Conservation (phyloP, 371 early-diverging fungal species). For the Mucor racemosus region DNA sequence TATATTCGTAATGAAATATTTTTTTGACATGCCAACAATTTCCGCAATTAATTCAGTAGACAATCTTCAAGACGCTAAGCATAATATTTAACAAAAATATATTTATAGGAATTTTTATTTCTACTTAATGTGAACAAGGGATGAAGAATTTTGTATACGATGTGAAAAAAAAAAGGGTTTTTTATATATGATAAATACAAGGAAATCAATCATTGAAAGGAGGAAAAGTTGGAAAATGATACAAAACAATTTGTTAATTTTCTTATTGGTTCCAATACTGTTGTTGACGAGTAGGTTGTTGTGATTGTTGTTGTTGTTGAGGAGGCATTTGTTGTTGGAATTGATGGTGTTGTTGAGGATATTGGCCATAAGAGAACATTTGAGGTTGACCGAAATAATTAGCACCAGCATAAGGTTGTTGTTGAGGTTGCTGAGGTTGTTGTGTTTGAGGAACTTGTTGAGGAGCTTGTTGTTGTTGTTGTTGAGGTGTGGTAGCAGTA, state of each 20-base stretch:
- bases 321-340: conserved; percentile 32
- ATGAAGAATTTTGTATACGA: background rate
- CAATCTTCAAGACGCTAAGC: background rate
- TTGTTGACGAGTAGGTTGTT: conserved; percentile 29
- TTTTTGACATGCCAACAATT: too few species aligned
- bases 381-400: conserved; percentile 44
- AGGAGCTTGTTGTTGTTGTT: conserved; percentile 23
- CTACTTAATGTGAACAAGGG: conserved; percentile 1
- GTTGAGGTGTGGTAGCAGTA: conserved; percentile 17
- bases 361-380: conserved; percentile 39
- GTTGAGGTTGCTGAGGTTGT: conserved; percentile 31
- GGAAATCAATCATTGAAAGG: background rate
- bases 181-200: conserved; percentile 2
- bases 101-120: background rate
- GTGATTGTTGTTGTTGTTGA: conserved; percentile 24
- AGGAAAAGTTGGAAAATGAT: background rate
- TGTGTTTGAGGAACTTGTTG: conserved; percentile 31
- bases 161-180: background rate
- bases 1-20: too few species aligned
- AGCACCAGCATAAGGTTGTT: conserved; percentile 23
- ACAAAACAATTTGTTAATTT: background rate
- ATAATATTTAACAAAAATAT: background rate
- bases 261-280: conserved; percentile 34
- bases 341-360: conserved; percentile 28
- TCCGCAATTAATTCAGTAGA: too few species aligned